A percentile compares a stretch with the other conserved stretches of the same genome.
Conservation (phyloP, 2,329 filamentous ascomycete species). For the Chlorencoelia australis region DNA sequence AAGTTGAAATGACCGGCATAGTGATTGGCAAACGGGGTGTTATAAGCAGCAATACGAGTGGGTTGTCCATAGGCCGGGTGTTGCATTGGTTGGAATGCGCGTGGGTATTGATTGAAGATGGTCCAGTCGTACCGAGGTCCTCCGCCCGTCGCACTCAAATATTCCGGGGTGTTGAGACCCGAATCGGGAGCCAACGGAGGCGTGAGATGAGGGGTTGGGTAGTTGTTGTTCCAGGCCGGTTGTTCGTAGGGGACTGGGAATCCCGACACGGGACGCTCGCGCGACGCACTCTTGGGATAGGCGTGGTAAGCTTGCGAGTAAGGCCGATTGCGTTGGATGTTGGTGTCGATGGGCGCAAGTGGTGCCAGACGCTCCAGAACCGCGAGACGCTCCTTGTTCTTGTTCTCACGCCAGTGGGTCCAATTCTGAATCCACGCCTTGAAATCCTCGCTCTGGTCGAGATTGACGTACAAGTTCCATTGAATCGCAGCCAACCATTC, state of each 20-base stretch:
- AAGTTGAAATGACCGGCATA: constrained; percentile 30
- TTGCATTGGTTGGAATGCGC: constrained; percentile 23
- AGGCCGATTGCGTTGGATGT: constrained; percentile 38
- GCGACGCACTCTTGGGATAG: constrained; percentile 36
- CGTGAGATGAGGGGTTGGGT: constrained; percentile 32
- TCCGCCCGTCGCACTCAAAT: constrained; percentile 35
- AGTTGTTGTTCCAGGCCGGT: constrained; percentile 24
- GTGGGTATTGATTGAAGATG: constrained; percentile 38
- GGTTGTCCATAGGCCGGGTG: no score
- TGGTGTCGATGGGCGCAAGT: constrained; percentile 47
- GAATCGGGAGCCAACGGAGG: constrained; percentile 44
- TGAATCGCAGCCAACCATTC: constrained; percentile 59
- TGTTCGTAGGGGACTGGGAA: constrained; percentile 24
- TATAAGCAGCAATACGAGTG: constrained; percentile 36
- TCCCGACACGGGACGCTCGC: constrained; percentile 22
- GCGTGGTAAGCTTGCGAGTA: constrained; percentile 32
- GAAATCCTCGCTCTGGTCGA: constrained; percentile 52
- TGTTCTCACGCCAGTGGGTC: constrained; percentile 47
- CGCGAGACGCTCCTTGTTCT: constrained; percentile 28
- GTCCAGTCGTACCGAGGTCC: constrained; percentile 44
- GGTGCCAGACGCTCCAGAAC: constrained; percentile 32
- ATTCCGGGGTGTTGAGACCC: constrained; percentile 43
- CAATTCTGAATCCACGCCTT: constrained; percentile 55
- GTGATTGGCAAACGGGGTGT: constrained; percentile 37
- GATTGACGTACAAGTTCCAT: constrained; percentile 61